Percentiles rank a stretch among this genome's conserved stretches.
Conservation (phyloP, 768 basidiomycete genomes). For the Suillus subaureus region DNA sequence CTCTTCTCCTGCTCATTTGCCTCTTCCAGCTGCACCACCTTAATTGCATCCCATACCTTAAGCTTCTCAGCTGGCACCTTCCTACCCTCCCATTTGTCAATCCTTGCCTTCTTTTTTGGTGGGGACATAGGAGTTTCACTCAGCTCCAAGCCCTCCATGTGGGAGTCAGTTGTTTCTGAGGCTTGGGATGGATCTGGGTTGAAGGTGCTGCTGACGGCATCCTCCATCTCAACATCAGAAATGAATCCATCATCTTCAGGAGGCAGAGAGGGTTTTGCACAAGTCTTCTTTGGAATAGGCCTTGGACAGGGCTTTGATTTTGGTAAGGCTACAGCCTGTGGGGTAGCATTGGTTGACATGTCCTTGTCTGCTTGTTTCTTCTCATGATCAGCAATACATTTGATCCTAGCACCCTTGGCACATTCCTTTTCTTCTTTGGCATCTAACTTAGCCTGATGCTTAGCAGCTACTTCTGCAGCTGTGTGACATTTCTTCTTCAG, state of each 20-base stretch:
- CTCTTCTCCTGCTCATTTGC: too few species aligned
- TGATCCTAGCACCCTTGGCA: background rate
- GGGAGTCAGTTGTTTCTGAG: background rate
- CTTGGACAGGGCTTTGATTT: background rate
- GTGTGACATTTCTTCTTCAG: constrained; percentile 7
- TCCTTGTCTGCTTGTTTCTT: background rate
- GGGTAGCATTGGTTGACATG: background rate
- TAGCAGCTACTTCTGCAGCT: constrained; percentile 13
- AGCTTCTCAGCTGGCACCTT: too few species aligned
- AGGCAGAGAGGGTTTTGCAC: too few species aligned
- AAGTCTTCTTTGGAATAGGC: too few species aligned
- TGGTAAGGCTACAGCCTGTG: background rate
- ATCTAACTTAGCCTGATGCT: constrained; percentile 9
- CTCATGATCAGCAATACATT: background rate
- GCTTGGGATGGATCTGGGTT: background rate
- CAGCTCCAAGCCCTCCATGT: background rate
- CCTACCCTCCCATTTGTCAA: too few species aligned
- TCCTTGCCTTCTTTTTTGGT: too few species aligned
- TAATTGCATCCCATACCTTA: too few species aligned
- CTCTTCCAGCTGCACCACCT: too few species aligned
- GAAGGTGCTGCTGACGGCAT: background rate
- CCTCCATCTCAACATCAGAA: background rate
- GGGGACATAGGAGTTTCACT: background rate
- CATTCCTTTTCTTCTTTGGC: constrained; percentile 5
- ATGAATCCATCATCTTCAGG: background rate